Conservation (phyloP, 257 asterid species). For the Cinchona pubescens region DNA sequence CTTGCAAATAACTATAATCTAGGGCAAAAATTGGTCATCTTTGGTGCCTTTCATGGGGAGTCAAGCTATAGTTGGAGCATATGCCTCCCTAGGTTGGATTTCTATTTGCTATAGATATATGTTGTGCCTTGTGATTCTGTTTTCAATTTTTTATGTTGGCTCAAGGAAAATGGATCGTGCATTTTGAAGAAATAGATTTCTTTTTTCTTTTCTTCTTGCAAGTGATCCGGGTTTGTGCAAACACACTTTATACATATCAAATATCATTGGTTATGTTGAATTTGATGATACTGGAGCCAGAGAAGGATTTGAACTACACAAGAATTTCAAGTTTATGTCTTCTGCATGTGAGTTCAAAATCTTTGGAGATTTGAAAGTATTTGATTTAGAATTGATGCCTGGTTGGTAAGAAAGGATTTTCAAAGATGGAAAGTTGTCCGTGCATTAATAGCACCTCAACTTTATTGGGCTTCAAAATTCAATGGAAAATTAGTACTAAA, state of each 20-base stretch:
- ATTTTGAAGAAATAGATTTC: not conserved
- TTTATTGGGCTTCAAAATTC: too few relatives aligned
- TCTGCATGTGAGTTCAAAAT: not conserved
- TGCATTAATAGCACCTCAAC: not conserved
- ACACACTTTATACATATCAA: not conserved
- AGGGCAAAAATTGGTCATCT: not conserved
- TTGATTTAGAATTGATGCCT: not conserved
- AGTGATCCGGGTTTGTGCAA: not conserved
- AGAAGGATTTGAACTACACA: not conserved
- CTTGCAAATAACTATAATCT: not conserved
- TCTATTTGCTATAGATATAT: not conserved
- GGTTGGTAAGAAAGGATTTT: too few relatives aligned
- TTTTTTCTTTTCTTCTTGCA: not conserved
- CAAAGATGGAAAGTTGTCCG: too few relatives aligned
- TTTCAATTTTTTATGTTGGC: too few relatives aligned
- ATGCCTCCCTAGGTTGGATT: not conserved
- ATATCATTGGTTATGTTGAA: not conserved
- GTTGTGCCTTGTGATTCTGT: not conserved
- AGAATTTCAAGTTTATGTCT: too few relatives aligned
- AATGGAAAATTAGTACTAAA: not conserved
- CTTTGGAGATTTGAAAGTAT: not conserved
- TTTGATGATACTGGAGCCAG: conserved; percentile 1
- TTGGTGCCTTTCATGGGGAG: not conserved
- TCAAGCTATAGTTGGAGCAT: not conserved
- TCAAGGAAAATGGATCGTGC: not conserved